Percentiles rank a stretch among this genome's conserved stretches.
Evolutionary conservation across 441 rosid genomes (phyloP).

Genomic region (Kokia cookei): DNA sequence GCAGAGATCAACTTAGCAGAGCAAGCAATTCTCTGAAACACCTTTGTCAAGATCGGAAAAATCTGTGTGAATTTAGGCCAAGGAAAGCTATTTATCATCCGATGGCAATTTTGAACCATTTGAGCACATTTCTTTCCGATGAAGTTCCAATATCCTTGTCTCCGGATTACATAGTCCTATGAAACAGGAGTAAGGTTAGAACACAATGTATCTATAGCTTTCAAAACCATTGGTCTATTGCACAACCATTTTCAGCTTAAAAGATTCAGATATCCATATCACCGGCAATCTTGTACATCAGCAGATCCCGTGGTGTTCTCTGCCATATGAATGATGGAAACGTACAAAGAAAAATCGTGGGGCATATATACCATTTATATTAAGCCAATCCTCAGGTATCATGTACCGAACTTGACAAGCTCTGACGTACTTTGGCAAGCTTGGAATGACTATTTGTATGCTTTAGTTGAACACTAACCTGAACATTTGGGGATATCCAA

Average conservation of each 20-base stretch:
- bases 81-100: slow-evolving; percentile 37
- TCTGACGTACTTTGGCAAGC: not conserved
- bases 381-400: not conserved
- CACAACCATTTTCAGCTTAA: not conserved
- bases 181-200: slow-evolving; percentile 2
- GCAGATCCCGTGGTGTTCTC: not conserved
- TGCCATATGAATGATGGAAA: not conserved
- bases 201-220: not conserved
- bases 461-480: slow-evolving; percentile 42
- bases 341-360: not conserved
- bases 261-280: not conserved
- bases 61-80: not conserved
- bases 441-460: not conserved
- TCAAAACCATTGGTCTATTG: not conserved
- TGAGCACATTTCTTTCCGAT: slow-evolving; percentile 64
- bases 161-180: slow-evolving; percentile 88
- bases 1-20: not conserved
- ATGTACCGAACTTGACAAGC: not conserved
- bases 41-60: not conserved
- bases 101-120: slow-evolving; percentile 65
- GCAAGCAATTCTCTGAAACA: not conserved
- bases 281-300: not conserved
- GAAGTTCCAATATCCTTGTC: slow-evolving; percentile 68
- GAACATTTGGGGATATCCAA: slow-evolving; percentile 98
- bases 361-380: not conserved